A percentile compares a stretch with the other conserved stretches of the same genome.
Conservation (phyloP, 1,284 basidiomycete species). For the Cryptococcus floricola region DNA sequence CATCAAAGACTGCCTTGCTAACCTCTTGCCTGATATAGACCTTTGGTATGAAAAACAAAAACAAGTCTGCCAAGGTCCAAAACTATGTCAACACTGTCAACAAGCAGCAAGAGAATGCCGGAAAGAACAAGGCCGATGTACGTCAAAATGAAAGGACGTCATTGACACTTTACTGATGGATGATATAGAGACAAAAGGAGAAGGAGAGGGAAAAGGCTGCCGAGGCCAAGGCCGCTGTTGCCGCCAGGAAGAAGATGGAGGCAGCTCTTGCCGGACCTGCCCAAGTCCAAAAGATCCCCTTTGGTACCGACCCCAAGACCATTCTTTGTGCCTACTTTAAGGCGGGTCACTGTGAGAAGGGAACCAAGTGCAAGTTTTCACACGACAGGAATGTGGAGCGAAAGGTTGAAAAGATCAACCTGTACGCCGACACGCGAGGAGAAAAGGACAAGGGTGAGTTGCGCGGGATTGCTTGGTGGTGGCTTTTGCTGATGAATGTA, state of each 20-base stretch:
- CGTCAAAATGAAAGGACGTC: constrained; percentile 13
- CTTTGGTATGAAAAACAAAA: constrained; percentile 96
- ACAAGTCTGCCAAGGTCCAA: constrained; percentile 90
- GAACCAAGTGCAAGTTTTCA: constrained; percentile 88
- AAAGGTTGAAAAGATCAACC: constrained; percentile 93
- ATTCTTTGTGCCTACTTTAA: constrained; percentile 85
- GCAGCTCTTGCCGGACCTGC: constrained; percentile 65
- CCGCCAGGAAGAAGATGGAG: constrained; percentile 77
- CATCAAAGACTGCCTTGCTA: not conserved
- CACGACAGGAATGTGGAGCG: constrained; percentile 83
- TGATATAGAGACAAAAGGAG: constrained; percentile 60
- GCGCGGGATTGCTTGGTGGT: not conserved
- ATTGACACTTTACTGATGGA: not conserved
- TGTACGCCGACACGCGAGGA: constrained; percentile 86
- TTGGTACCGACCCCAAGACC: constrained; percentile 93
- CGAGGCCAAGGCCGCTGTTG: constrained; percentile 74
- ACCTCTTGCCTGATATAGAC: constrained; percentile 53
- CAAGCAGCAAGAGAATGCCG: constrained; percentile 61
- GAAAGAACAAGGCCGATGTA: constrained; percentile 68
- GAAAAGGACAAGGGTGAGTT: constrained; percentile 63
- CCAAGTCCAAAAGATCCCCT: constrained; percentile 75
- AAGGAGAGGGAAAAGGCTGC: constrained; percentile 72
- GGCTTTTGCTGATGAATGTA: constrained; percentile 4
- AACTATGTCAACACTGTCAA: constrained; percentile 75
- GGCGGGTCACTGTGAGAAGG: constrained; percentile 83